A percentile compares a stretch with the other conserved stretches of the same genome.
Conservation (phyloP, 768 basidiomycete genomes). For the Suillus cothurnatus region DNA sequence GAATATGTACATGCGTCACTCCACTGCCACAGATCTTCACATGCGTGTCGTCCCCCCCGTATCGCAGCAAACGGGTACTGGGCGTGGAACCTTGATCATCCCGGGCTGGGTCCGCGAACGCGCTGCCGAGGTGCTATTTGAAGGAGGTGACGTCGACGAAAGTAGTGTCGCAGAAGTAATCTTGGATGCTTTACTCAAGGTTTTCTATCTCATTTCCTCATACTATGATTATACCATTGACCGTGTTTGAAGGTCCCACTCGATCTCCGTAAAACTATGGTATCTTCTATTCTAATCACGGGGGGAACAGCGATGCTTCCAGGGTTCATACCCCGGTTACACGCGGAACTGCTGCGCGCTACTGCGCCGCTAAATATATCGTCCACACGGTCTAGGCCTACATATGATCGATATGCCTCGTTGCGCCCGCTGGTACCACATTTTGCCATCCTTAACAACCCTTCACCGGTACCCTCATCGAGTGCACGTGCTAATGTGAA, state of each 20-base stretch:
- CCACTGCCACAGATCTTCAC: conserved; percentile 73
- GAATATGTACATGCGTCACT: conserved; percentile 72
- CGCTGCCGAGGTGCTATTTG: conserved; percentile 88
- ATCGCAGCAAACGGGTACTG: conserved; percentile 69
- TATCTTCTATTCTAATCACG: conserved; percentile 79
- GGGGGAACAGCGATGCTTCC: conserved; percentile 94
- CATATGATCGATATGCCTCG: conserved; percentile 73
- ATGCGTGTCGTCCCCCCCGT: conserved; percentile 69
- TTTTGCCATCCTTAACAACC: conserved; percentile 87
- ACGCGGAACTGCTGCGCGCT: conserved; percentile 69
- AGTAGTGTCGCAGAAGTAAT: conserved; percentile 82
- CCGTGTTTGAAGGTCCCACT: conserved; percentile 66
- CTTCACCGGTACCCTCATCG: conserved; percentile 54
- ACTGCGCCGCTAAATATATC: conserved; percentile 45
- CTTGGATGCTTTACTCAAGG: conserved; percentile 80
- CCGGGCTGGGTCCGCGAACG: conserved; percentile 97
- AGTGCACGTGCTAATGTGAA: conserved; percentile 57
- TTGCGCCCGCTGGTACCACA: conserved; percentile 72
- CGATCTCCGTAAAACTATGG: conserved; percentile 84
- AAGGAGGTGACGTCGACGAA: conserved; percentile 88
- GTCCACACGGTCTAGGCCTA: conserved; percentile 41
- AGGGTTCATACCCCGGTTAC: conserved; percentile 90
- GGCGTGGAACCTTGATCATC: conserved; percentile 76
- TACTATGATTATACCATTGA: not conserved
- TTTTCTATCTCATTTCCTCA: conserved; percentile 4